Conservation (phyloP, 2,329 filamentous ascomycete species). For the Hypoxylon sp. region DNA sequence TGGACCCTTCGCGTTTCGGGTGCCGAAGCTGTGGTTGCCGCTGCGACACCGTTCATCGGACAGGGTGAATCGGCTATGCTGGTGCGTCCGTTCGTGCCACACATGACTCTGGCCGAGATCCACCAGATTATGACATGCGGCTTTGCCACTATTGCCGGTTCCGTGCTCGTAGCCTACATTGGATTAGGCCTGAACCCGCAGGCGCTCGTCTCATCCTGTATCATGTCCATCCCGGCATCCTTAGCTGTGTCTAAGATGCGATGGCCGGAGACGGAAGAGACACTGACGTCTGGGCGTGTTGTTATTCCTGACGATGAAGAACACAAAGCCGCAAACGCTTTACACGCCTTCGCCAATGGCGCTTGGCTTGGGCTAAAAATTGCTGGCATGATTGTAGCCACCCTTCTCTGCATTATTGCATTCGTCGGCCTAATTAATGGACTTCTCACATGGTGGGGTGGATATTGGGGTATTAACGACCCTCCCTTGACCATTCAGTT, state of each 20-base stretch:
- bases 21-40: slow-evolving; percentile 92
- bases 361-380: slow-evolving; percentile 84
- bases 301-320: slow-evolving; percentile 86
- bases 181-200: slow-evolving; percentile 85
- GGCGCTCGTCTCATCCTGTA: slow-evolving; percentile 89
- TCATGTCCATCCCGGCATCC: slow-evolving; percentile 95
- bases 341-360: slow-evolving; percentile 82
- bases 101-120: slow-evolving; percentile 88
- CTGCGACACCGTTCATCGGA: slow-evolving; percentile 93
- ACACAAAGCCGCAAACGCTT: slow-evolving; percentile 80
- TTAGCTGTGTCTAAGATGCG: slow-evolving; percentile 91
- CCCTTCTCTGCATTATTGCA: slow-evolving; percentile 80
- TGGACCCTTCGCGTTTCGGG: slow-evolving; percentile 90
- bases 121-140: slow-evolving; percentile 95
- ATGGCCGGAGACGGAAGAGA: slow-evolving; percentile 89
- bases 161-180: slow-evolving; percentile 89
- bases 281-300: slow-evolving; percentile 84
- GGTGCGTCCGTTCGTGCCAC: slow-evolving; percentile 86
- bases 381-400: slow-evolving; percentile 80
- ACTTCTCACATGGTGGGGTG: slow-evolving; percentile 80
- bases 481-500: slow-evolving; percentile 77
- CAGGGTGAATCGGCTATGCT: slow-evolving; percentile 96
- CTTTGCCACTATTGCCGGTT: slow-evolving; percentile 92
- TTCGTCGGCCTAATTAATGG: slow-evolving; percentile 77
- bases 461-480: slow-evolving; percentile 76